Evolutionary conservation across 2,329 filamentous ascomycete species (phyloP).

Genomic region (Botrytis byssoidea): DNA sequence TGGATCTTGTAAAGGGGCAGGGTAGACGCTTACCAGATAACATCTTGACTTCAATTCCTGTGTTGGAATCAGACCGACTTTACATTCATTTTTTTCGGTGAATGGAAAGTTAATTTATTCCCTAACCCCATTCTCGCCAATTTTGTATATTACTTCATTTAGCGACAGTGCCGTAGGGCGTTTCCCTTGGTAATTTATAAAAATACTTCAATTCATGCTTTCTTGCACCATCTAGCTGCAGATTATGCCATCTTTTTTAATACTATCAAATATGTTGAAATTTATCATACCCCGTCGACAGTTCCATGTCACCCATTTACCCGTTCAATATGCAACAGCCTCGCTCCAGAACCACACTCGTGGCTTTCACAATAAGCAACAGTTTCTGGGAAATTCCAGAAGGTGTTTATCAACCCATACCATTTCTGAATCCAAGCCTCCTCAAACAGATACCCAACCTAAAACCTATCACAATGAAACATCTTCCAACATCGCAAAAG

Average conservation of each 20-base stretch:
- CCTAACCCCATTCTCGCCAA: neutral
- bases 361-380: neutral
- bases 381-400: neutral
- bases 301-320: neutral
- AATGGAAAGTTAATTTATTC: neutral
- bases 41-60: neutral
- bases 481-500: neutral
- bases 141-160: neutral
- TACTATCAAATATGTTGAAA: neutral
- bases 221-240: neutral
- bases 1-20: neutral
- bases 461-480: neutral
- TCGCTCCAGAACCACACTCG: neutral
- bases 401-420: neutral
- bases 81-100: neutral
- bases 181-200: neutral
- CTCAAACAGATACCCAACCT: neutral
- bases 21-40: neutral
- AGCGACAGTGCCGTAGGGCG: neutral
- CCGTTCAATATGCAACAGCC: neutral
- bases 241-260: neutral
- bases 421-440: neutral
- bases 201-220: neutral
- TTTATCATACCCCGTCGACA: neutral
- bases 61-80: neutral